phyloP scores from a whole-genome alignment of 108 stramenopile species.

The Fistulifera pelliculosa region DNA sequence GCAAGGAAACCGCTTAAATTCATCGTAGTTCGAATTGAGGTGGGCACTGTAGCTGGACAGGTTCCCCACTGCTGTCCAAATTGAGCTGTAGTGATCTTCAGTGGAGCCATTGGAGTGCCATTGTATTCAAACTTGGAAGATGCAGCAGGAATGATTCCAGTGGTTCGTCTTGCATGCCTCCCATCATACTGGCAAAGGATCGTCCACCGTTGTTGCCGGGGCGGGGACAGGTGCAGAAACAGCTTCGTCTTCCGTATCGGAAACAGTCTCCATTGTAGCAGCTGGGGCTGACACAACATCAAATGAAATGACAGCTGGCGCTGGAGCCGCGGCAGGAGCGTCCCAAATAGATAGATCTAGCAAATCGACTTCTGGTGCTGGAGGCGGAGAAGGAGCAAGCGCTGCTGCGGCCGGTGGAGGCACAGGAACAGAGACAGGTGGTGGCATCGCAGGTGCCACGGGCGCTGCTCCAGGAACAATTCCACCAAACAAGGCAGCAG shows the following conservation, averaged over 20 bases:
- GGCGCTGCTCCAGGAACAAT: constrained; percentile 50
- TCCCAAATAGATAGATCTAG: constrained; percentile 30
- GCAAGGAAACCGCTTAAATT: constrained; percentile 34
- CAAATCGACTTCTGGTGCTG: constrained; percentile 25
- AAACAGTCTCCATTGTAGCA: constrained; percentile 31
- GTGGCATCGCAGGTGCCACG: constrained; percentile 33
- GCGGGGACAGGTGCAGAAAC: constrained; percentile 28
- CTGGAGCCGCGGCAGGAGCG: constrained; percentile 32
- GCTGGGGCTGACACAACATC: constrained; percentile 23
- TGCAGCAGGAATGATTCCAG: constrained; percentile 28
- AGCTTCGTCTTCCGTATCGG: constrained; percentile 28
- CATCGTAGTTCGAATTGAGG: constrained; percentile 29
- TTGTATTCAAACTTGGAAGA: constrained; percentile 68
- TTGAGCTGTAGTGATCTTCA: constrained; percentile 79
- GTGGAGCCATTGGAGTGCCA: constrained; percentile 59
- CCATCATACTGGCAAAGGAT: constrained; percentile 76
- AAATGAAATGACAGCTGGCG: constrained; percentile 22
- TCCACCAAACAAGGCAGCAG: constrained; percentile 93
- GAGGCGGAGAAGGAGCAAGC: constrained; percentile 32
- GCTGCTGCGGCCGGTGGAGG: constrained; percentile 33
- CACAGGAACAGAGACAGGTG: constrained; percentile 20
- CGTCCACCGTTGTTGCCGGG: constrained; percentile 22
- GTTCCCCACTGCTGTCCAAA: constrained; percentile 87
- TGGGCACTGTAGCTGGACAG: constrained; percentile 50
- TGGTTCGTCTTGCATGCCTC: constrained; percentile 42